Base-by-base conservation (phyloP, 148 eudicot species). In the Diospyros kaki region DNA sequence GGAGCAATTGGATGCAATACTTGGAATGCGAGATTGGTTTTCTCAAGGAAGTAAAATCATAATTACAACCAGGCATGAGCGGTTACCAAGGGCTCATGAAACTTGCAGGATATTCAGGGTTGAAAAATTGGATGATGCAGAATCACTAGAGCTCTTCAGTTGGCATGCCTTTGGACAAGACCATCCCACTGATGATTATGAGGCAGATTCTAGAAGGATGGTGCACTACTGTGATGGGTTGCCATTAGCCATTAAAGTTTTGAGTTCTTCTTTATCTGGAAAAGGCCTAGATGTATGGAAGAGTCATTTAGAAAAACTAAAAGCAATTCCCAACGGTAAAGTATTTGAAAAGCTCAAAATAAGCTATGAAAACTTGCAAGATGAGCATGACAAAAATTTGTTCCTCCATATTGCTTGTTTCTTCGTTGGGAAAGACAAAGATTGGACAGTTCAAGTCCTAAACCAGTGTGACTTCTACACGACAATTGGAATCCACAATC, bases 131-230 rank as follows among this genome's bases (percentile, higher is more conserved):
- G 41, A 18, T 48, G 7, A 51, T 51, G n/a, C 17, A 2, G 72
- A 69, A 18, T 50, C 58, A 7, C 40, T 69, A 40, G 42, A 69
- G 42, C 72, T 69, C 58, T 69, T 69, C 42, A 50, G 58, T 18
- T 50, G 9, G 58, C 58, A 69, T 69, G 72, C 72, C 1, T 69
- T 69, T 69, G 41, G 41, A 38, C 72, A 69, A 69, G 58, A 69
- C 17, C 42, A 53, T 28, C 72, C 72, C 4, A 3, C 11, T n/a
- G 58, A 69, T 17, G 40, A 9, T 28, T 69, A 69, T 58, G 6
- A 1, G 58, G 42, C 50, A 4, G 1, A 2, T 12, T 15, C 72
- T 1, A 8, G 51, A 50, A 8, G 2, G 7, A 5, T 69, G 6
- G 72, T 69, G 3, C 11, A 14, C 11, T 10, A 69, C 9, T 69